A percentile compares a stretch with the other conserved stretches of the same genome.
Evolutionary conservation across 345 rosid genomes (phyloP).

Genomic region (Aethionema arabicum): DNA sequence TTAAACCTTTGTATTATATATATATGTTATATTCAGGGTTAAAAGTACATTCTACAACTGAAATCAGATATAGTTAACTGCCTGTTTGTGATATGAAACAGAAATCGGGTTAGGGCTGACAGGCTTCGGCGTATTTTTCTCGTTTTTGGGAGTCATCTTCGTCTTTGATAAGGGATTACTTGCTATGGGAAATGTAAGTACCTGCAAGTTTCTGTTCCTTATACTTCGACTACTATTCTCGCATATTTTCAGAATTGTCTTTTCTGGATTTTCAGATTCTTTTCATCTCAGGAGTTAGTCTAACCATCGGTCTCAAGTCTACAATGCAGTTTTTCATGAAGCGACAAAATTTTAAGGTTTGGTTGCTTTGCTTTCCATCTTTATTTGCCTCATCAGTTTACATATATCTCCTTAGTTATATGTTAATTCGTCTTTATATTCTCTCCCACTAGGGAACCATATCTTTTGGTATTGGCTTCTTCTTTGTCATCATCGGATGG

Average conservation of each 20-base stretch:
- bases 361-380: slow-evolving; percentile 14
- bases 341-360: slow-evolving; percentile 89
- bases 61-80: background rate
- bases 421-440: slow-evolving; percentile 4
- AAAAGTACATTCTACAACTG: background rate
- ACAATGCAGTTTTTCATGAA: slow-evolving; percentile 96
- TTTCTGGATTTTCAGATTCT: slow-evolving; percentile 57
- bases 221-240: background rate
- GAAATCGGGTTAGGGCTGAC: slow-evolving; percentile 97
- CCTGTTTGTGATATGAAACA: slow-evolving; percentile 26
- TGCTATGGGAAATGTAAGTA: slow-evolving; percentile 98
- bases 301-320: slow-evolving; percentile 90
- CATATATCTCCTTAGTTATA: background rate
- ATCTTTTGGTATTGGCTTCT: slow-evolving; percentile 89
- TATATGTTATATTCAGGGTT: background rate
- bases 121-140: slow-evolving; percentile 89
- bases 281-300: slow-evolving; percentile 88
- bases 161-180: slow-evolving; percentile 93
- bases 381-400: slow-evolving; percentile 10
- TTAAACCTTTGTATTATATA: background rate
- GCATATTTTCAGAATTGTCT: background rate
- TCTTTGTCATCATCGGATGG: slow-evolving; percentile 90
- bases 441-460: slow-evolving; percentile 72
- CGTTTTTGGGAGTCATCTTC: slow-evolving; percentile 84
- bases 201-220: background rate